Evolutionary conservation across 768 basidiomycete species (phyloP), one percentile per base, ranked within the genome.

Genomic region (Termitomyces sp.): DNA sequence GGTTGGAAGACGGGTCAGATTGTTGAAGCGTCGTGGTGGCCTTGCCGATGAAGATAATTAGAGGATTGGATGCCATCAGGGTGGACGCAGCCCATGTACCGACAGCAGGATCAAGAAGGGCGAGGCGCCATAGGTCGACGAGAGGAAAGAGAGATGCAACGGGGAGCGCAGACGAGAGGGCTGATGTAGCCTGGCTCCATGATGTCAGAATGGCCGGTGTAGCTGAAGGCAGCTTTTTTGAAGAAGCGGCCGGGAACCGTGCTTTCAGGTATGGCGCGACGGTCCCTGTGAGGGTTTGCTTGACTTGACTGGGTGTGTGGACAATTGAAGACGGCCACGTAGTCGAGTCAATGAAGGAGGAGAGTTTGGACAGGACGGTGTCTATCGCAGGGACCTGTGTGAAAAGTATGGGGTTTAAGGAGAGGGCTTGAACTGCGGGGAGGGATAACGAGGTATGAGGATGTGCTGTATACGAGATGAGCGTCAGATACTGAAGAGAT

Each of bases 71-170:
- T 8, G 70, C 55, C 0, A 68, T 60, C 1, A 67, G 65, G 3
- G 74, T 59, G 6, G 79, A 71, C 38, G 45, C 28, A n/a, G 67
- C 71, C 84, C 82, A 89, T 0, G 69, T 66, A 0, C 80, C 77
- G 17, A 85, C 79, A 1, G 76, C 66, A 0, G 78, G 73, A 67
- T 91, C 86, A 21, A 94, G 79, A 17, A 91, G 67, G 0, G 86
- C 87, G 10, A 94, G 76, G 1, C 92, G 78, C 87, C 91, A 90
- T 61, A 94, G 75, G 65, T 96, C 94, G 11, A 85, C 79, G 5
- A 94, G 66, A 0, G 94, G 93, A 73, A 95, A 96, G 31, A 92
- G 75, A 40, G 81, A 73, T 9, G 77, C 75, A 0, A 75, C 54
- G 0, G 81, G 76, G 1, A 94, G 79, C 3, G 71, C 72, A 10